Conservation (phyloP, 2,329 filamentous ascomycete species). For the Aspergillus calidoustus region DNA sequence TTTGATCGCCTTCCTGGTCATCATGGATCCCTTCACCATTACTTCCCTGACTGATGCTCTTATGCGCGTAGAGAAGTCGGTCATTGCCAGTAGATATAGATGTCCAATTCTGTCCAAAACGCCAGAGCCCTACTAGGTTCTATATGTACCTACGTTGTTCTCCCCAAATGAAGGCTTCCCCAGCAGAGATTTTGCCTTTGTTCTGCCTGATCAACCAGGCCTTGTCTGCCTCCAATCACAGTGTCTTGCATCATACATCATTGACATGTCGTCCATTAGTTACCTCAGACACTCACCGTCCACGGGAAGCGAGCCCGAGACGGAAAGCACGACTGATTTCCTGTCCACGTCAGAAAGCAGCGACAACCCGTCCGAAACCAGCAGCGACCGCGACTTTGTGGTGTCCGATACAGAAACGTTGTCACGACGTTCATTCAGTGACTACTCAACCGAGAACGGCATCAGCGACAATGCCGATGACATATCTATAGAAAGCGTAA, state of each 20-base stretch:
- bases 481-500: constrained; percentile 1
- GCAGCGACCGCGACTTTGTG: constrained; percentile 15
- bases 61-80: not conserved
- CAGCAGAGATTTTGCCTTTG: too few relatives aligned
- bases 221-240: not conserved
- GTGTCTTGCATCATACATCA: not conserved
- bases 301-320: not conserved
- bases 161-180: not conserved
- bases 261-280: not conserved
- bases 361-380: constrained; percentile 8
- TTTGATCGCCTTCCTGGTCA: too few relatives aligned
- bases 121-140: not conserved
- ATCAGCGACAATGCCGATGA: constrained; percentile 2
- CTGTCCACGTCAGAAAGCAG: not conserved
- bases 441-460: constrained; percentile 3
- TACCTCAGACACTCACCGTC: not conserved
- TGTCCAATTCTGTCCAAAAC: not conserved
- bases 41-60: not conserved
- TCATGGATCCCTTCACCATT: too few relatives aligned
- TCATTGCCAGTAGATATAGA: constrained; percentile 1
- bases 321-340: too few relatives aligned
- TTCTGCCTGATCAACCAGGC: not conserved
- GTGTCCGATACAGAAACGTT: constrained; percentile 8
- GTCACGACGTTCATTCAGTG: constrained; percentile 2
- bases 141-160: not conserved